Percentiles rank a stretch among this genome's conserved stretches.
These are phyloP conservation scores for Beauveria sp. DNA, from an alignment of 2,329 filamentous ascomycete species.

Conservation along the genomic window DNA sequence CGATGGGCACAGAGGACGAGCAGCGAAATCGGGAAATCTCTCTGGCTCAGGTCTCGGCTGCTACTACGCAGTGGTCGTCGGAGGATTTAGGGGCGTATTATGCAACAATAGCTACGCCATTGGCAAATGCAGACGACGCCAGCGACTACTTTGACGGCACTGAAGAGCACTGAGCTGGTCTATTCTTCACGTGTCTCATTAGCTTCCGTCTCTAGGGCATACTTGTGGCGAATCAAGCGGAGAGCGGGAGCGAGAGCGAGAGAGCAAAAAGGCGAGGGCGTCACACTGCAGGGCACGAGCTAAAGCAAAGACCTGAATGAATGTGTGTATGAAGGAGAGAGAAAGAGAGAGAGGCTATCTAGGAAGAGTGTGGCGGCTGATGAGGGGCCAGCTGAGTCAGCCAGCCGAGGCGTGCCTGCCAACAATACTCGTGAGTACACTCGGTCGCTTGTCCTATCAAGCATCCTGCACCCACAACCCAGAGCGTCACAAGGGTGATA, in stretches of 20 bases:
- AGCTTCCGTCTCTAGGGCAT: background rate
- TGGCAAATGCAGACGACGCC: background rate
- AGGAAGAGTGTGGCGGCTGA: too few species aligned
- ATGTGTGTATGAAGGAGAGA: too few species aligned
- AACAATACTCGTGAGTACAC: conserved; percentile 2
- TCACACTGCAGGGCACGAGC: too few species aligned
- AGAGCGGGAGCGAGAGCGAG: too few species aligned
- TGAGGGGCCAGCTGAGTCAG: too few species aligned
- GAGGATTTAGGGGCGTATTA: conserved; percentile 15
- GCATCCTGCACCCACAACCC: conserved; percentile 16
- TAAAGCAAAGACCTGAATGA: too few species aligned
- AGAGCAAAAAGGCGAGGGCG: too few species aligned
- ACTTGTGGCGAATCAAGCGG: too few species aligned
- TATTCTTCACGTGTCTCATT: conserved; percentile 6
- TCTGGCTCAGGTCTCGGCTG: conserved; percentile 14
- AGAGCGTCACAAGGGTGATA: conserved; percentile 15
- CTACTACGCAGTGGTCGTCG: conserved; percentile 15
- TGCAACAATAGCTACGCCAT: conserved; percentile 7
- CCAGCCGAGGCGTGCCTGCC: too few species aligned
- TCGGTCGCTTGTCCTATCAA: conserved; percentile 14
- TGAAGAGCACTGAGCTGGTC: too few species aligned
- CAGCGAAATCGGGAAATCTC: conserved; percentile 9
- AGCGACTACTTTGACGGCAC: too few species aligned
- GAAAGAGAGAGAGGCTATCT: too few species aligned
- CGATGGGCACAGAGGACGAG: background rate